phyloP scores from a whole-genome alignment of 148 eudicot species.

The Dianthus caryophyllus region DNA sequence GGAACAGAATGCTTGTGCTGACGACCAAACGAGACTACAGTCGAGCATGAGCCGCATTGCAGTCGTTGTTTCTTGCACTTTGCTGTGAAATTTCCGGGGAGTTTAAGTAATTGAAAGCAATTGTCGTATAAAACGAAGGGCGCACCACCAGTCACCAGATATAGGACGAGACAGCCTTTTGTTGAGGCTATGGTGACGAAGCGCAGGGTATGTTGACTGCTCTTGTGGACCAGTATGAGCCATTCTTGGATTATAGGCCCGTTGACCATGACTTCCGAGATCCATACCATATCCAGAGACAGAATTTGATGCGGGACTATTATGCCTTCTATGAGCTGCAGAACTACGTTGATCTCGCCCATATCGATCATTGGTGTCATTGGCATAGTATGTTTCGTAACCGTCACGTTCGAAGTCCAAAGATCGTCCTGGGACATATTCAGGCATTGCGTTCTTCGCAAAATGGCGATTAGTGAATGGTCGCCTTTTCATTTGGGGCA shows the following conservation, averaged over 20 bases:
- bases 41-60: slow-evolving; percentile 69
- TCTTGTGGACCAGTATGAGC: slow-evolving; percentile 29
- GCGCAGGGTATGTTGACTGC: slow-evolving; percentile 22
- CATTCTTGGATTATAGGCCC: slow-evolving; percentile 26
- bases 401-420: slow-evolving; percentile 32
- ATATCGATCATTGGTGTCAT: slow-evolving; percentile 34
- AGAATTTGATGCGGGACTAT: slow-evolving; percentile 6
- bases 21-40: slow-evolving; percentile 35
- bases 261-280: slow-evolving; percentile 30
- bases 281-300: slow-evolving; percentile 15
- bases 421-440: slow-evolving; percentile 33
- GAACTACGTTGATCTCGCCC: slow-evolving; percentile 23
- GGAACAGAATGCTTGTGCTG: slow-evolving; percentile 29
- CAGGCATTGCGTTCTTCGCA: slow-evolving; percentile 24
- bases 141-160: slow-evolving; percentile 73
- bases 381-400: slow-evolving; percentile 21
- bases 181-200: slow-evolving; percentile 27
- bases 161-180: slow-evolving; percentile 44
- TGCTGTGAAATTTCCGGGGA: slow-evolving; percentile 39
- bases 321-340: slow-evolving; percentile 23
- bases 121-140: slow-evolving; percentile 63
- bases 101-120: slow-evolving; percentile 66
- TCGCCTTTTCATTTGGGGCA: slow-evolving; percentile 26
- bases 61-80: slow-evolving; percentile 31
- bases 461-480: slow-evolving; percentile 25